Conservation (phyloP, 306 rosid species). For the Vigna mungo region DNA sequence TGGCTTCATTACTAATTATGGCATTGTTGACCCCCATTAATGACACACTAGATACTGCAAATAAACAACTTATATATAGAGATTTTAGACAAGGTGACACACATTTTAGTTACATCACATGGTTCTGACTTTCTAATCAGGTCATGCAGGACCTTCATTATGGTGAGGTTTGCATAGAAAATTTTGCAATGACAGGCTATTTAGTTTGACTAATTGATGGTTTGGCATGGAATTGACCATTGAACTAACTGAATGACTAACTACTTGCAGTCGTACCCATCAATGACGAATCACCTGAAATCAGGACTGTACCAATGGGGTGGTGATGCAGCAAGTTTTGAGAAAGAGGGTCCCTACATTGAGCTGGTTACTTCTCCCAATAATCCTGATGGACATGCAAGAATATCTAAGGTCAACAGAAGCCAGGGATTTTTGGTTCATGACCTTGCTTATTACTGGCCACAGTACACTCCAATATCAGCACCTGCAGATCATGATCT, state of each 20-base stretch:
- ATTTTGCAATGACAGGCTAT: background rate
- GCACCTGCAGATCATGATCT: slow-evolving; percentile 71
- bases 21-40: background rate
- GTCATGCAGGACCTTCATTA: background rate
- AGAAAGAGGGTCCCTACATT: slow-evolving; percentile 69
- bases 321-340: slow-evolving; percentile 70
- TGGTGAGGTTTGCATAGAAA: background rate
- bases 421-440: slow-evolving; percentile 71
- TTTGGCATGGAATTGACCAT: background rate
- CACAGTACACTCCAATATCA: slow-evolving; percentile 87
- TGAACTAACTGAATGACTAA: background rate
- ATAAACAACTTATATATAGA: background rate
- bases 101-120: slow-evolving; percentile 7
- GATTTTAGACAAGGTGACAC: background rate
- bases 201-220: background rate
- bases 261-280: slow-evolving; percentile 76
- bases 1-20: background rate
- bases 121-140: background rate
- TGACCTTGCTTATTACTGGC: slow-evolving; percentile 97
- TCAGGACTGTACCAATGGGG: slow-evolving; percentile 88
- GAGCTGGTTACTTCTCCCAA: slow-evolving; percentile 91
- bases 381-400: slow-evolving; percentile 81
- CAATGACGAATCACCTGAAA: slow-evolving; percentile 78
- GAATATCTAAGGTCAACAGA: slow-evolving; percentile 68
- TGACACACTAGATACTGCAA: background rate